Conservation (phyloP, 208 protist genomes). For the Crithidia thermophila region DNA sequence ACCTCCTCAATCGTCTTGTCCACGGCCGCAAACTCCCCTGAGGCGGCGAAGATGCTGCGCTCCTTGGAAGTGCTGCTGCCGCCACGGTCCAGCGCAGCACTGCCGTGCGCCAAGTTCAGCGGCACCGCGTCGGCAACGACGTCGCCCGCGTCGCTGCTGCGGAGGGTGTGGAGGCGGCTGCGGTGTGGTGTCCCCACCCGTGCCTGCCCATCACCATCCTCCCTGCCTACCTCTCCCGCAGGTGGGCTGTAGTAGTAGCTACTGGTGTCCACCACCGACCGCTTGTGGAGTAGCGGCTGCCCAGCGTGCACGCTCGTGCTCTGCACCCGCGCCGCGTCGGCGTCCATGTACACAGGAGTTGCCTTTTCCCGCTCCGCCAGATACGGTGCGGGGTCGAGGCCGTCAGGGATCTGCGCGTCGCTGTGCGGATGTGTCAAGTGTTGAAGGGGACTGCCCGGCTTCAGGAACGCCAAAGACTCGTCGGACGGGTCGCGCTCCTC, state of each 20-base stretch:
- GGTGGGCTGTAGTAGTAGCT: constrained; percentile 40
- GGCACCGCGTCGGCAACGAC: neutral
- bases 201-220: neutral
- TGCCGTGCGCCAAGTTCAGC: neutral
- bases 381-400: constrained; percentile 47
- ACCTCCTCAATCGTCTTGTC: constrained; percentile 24
- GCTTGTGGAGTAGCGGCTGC: constrained; percentile 41
- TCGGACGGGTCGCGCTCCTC: constrained; percentile 63
- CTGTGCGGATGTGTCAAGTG: constrained; percentile 18
- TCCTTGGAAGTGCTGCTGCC: constrained; percentile 17
- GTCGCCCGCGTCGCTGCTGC: neutral
- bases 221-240: neutral
- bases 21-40: constrained; percentile 28
- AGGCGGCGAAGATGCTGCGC: constrained; percentile 33
- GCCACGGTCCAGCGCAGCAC: neutral
- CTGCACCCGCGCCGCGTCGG: constrained; percentile 48
- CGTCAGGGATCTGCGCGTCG: constrained; percentile 19
- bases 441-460: constrained; percentile 35
- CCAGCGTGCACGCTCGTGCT: constrained; percentile 82
- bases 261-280: constrained; percentile 37
- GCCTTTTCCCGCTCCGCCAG: constrained; percentile 25
- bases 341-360: constrained; percentile 49
- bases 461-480: constrained; percentile 71
- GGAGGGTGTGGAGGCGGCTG: constrained; percentile 25
- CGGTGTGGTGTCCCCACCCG: constrained; percentile 5